Conservation (phyloP, 805 yeast genomes). For the Debaryomyces tyrocola region DNA sequence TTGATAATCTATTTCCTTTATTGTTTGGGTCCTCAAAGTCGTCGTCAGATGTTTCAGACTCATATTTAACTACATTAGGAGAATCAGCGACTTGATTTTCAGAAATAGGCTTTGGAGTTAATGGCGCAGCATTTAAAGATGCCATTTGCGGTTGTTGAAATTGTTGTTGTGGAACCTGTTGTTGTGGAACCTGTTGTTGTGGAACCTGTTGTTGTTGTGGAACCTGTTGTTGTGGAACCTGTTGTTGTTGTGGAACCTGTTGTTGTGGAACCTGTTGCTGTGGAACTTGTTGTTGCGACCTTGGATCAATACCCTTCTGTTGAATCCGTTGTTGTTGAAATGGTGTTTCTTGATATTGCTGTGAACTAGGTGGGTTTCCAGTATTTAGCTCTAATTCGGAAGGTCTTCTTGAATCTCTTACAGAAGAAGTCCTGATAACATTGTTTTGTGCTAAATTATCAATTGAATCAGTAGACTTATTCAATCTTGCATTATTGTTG, state of each 20-base stretch:
- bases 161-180: not conserved
- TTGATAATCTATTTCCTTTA: slow-evolving; percentile 26
- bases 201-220: not conserved
- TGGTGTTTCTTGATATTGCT: not conserved
- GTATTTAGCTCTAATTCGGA: not conserved
- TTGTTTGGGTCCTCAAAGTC: slow-evolving; percentile 22
- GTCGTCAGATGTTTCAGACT: slow-evolving; percentile 28
- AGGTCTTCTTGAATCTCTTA: not conserved
- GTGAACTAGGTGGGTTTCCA: too few species aligned
- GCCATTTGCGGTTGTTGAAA: not conserved
- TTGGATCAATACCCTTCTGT: not conserved
- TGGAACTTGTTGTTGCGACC: not conserved
- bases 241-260: too few species aligned
- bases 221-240: not conserved
- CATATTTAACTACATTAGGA: slow-evolving; percentile 38
- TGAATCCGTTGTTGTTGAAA: not conserved
- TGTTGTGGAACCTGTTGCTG: not conserved
- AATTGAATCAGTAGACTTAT: slow-evolving; percentile 7
- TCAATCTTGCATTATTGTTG: not conserved
- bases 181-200: not conserved
- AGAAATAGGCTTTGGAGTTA: slow-evolving; percentile 7
- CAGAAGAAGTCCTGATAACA: not conserved
- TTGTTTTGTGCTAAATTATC: not conserved
- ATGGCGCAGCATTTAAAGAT: slow-evolving; percentile 5
- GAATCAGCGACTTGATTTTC: slow-evolving; percentile 17